phyloP scores from a whole-genome alignment of 2,329 filamentous ascomycete species.

The Myriosclerotinia curreyana region DNA sequence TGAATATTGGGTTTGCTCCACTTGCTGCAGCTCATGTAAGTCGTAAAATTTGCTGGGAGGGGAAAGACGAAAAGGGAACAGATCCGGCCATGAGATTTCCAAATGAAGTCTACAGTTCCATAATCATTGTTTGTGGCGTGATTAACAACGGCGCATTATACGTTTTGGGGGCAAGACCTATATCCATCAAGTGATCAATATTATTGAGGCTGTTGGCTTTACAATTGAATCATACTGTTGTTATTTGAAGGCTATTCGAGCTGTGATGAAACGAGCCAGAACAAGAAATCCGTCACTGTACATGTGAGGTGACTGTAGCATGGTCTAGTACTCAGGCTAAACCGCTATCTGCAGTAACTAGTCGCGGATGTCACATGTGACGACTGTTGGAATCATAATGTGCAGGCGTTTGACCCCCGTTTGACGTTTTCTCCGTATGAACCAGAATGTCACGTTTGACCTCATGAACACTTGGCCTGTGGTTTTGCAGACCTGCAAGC shows the following conservation, averaged over 20 bases:
- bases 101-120: background rate
- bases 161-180: background rate
- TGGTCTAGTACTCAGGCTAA: background rate
- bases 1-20: no score
- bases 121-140: conserved; percentile 2
- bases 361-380: background rate
- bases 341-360: background rate
- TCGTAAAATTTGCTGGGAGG: no score
- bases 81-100: background rate
- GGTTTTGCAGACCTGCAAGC: background rate
- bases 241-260: background rate
- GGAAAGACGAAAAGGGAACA: background rate
- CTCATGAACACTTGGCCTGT: conserved; percentile 16
- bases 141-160: background rate
- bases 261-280: background rate
- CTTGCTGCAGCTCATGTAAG: background rate
- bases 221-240: background rate
- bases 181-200: background rate
- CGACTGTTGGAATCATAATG: background rate
- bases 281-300: background rate
- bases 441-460: background rate
- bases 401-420: background rate
- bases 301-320: background rate
- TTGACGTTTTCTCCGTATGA: background rate
- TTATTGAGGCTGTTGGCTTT: background rate